Percentiles rank a stretch among this genome's conserved stretches.
These are phyloP conservation scores for Colletotrichum navitas DNA, from an alignment of 2,329 filamentous ascomycete genomes.

Conservation along the genomic window DNA sequence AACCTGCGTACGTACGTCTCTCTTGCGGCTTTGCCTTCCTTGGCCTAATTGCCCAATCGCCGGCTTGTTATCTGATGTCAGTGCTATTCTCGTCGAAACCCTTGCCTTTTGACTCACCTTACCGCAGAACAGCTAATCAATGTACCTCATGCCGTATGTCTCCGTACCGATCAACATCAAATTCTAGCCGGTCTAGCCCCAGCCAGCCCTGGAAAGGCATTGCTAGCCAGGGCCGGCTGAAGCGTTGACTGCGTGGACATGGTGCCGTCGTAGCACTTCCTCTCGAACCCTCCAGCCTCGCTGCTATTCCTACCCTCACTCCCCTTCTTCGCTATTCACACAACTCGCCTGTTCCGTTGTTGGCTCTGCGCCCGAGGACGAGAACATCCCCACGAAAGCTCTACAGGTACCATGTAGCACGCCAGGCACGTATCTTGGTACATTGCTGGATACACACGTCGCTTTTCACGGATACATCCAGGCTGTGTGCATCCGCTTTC, in stretches of 20 bases:
- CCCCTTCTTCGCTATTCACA: slow-evolving; percentile 12
- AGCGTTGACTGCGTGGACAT: slow-evolving; percentile 39
- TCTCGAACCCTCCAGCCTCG: slow-evolving; percentile 33
- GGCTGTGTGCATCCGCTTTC: slow-evolving; percentile 40
- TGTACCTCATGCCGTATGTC: neutral
- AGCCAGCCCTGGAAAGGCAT: slow-evolving; percentile 28
- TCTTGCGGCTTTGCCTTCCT: slow-evolving; percentile 1
- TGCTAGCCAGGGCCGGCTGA: slow-evolving; percentile 27
- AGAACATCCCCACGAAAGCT: slow-evolving; percentile 20
- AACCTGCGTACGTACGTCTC: neutral
- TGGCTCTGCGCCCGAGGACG: slow-evolving; percentile 17
- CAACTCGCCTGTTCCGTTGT: slow-evolving; percentile 12
- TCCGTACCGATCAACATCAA: slow-evolving; percentile 13
- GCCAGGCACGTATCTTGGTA: slow-evolving; percentile 28
- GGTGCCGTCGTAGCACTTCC: slow-evolving; percentile 36
- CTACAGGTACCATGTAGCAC: slow-evolving; percentile 30
- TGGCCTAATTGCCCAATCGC: slow-evolving; percentile 38
- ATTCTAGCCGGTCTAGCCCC: slow-evolving; percentile 16
- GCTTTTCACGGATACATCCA: slow-evolving; percentile 20
- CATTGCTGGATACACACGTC: slow-evolving; percentile 22
- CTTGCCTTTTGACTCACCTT: slow-evolving; percentile 18
- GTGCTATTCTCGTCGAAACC: slow-evolving; percentile 26
- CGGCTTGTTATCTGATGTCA: slow-evolving; percentile 33
- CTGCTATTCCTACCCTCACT: slow-evolving; percentile 26
- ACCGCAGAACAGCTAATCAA: neutral